Base-by-base conservation (phyloP, 2,329 filamentous ascomycete genomes). In the Aureobasidium vineae region DNA sequence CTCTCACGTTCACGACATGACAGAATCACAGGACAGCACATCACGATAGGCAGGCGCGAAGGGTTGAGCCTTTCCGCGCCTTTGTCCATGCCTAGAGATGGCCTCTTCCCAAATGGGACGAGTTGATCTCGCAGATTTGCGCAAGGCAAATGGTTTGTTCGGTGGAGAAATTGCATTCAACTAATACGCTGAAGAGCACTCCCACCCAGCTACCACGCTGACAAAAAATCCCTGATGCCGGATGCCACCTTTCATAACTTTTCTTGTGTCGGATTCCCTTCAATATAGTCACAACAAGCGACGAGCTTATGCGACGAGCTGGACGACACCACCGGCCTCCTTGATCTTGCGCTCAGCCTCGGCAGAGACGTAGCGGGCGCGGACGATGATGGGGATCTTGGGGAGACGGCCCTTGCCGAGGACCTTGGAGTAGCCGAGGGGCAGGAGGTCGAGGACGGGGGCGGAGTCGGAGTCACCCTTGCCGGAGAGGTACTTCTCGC, bases 331-430 rank as follows among this genome's bases (percentile, higher is more conserved):
- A 82, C 95, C 95, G 77, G 93, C 94, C 82, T 95, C 92, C 81
- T 91, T 96, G 84, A 99, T 97, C 90, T 99, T 99, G 85, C 91
- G 86, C 90, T 99, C 95, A 74, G 95, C 95, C 81, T 97, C 89
- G 80, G 90, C 90, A 86, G 89, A 92, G 83, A 99, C 91, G 86
- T 92, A 98, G 80, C 95, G 86, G 75, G 95, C 94, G 79, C 91
- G 91, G 74, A 99, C 93, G 77, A 99, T 91, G 77, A 99, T 82
- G 74, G 95, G 95, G 77, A 98, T 87, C 78, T 94, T 85, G 77
- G 95, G 94, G 77, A 98, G 85, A 79, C 94, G 89, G 82, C 95
- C 95, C 89, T 99, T 99, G 81, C 95, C 96, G 79, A 99, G 90
- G 74, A 99, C 88, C 86, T 99, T 99, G 79, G 92, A 91, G 89